Conservation (phyloP, 371 early-diverging fungal genomes). For the Gilbertella persicaria region DNA sequence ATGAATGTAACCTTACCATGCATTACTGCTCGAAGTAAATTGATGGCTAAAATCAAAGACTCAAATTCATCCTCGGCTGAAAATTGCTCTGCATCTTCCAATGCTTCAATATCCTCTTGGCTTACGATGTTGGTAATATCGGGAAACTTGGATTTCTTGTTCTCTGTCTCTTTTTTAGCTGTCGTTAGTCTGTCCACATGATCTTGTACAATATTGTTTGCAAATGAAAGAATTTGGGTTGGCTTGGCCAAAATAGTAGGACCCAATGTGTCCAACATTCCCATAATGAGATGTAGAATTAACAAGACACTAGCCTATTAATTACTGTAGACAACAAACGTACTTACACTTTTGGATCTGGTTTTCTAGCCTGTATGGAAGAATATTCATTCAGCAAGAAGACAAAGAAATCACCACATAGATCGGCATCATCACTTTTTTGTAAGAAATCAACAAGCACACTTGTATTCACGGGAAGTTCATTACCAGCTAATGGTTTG, state of each 20-base stretch:
- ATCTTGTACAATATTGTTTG: constrained; percentile 65
- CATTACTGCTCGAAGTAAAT: constrained; percentile 47
- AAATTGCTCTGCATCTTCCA: constrained; percentile 54
- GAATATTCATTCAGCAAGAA: constrained; percentile 74
- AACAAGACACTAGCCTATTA: constrained; percentile 47
- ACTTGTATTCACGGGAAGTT: constrained; percentile 55
- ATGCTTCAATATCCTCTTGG: constrained; percentile 28
- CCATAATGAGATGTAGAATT: constrained; percentile 60
- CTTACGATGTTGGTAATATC: constrained; percentile 41
- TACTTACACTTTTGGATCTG: constrained; percentile 48
- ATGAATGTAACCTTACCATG: constrained; percentile 33
- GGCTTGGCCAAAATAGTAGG: constrained; percentile 76
- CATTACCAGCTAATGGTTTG: constrained; percentile 44
- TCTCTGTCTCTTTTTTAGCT: constrained; percentile 3
- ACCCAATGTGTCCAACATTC: constrained; percentile 71
- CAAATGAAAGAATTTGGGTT: constrained; percentile 78
- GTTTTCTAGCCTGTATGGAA: constrained; percentile 37
- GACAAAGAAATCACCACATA: constrained; percentile 77
- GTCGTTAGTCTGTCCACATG: constrained; percentile 28
- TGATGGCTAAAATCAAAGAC: constrained; percentile 42
- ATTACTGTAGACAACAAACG: constrained; percentile 5
- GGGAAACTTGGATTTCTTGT: constrained; percentile 6
- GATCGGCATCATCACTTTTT: constrained; percentile 48
- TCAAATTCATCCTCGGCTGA: constrained; percentile 44
- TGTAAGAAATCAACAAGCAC: constrained; percentile 66